These are phyloP conservation scores for Saturnispora saitoi DNA, from an alignment of 805 yeast species.

Conservation along the genomic window DNA sequence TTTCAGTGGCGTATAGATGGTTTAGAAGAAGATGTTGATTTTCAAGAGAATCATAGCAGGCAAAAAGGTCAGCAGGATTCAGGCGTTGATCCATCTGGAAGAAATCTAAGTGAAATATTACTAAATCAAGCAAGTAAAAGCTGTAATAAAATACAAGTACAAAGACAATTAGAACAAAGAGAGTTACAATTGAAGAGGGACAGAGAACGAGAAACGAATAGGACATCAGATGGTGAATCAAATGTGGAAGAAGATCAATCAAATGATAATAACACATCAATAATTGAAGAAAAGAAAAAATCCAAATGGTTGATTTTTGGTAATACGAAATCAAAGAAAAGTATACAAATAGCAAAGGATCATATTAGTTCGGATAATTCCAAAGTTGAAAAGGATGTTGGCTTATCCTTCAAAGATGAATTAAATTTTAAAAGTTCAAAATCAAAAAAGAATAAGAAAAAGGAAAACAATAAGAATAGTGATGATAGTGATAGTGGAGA, in stretches of 20 bases:
- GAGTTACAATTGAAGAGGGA: background rate
- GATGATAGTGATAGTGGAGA: conserved; percentile 4
- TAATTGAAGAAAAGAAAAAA: background rate
- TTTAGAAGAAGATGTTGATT: background rate
- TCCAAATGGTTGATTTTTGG: background rate
- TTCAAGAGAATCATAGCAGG: conserved; percentile 3
- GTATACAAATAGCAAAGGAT: background rate
- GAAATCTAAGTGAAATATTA: background rate
- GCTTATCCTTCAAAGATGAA: background rate
- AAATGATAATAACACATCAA: background rate
- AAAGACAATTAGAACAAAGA: background rate
- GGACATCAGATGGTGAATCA: background rate
- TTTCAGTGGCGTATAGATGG: background rate
- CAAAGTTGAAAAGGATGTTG: conserved; percentile 10
- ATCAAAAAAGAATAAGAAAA: background rate
- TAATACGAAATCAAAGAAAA: background rate
- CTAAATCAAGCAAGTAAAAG: background rate
- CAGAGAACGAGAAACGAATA: background rate
- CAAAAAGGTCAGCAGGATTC: conserved; percentile 1
- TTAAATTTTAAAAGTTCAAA: background rate
- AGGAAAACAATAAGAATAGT: background rate
- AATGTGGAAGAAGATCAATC: background rate
- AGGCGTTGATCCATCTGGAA: background rate
- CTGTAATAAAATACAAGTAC: background rate
- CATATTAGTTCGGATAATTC: background rate